Percentiles rank a stretch among this genome's conserved stretches.
Evolutionary conservation across 2,329 filamentous ascomycete species (phyloP).

Genomic region (Fusarium sp.): DNA sequence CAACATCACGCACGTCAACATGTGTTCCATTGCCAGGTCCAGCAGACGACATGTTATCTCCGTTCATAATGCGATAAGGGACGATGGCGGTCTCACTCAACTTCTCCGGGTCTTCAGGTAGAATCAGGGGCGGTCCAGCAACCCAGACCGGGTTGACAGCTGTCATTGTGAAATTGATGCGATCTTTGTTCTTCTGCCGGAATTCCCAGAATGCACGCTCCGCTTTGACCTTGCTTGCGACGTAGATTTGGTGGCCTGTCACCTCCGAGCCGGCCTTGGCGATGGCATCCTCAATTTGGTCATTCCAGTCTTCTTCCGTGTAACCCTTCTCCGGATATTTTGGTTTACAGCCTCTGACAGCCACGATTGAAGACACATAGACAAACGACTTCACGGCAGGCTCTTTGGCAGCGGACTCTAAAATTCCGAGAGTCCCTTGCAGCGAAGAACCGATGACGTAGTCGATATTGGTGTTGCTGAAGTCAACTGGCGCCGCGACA

Average conservation of each 20-base stretch:
- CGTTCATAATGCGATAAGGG: slow-evolving; percentile 16
- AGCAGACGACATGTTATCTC: not conserved
- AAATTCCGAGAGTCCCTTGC: slow-evolving; percentile 1
- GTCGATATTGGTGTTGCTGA: slow-evolving; percentile 6
- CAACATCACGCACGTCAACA: slow-evolving; percentile 19
- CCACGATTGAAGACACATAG: slow-evolving; percentile 8
- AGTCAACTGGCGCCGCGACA: slow-evolving; percentile 6
- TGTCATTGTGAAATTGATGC: slow-evolving; percentile 5
- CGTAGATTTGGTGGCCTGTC: slow-evolving; percentile 15
- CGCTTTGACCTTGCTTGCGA: slow-evolving; percentile 16
- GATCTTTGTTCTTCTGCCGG: not conserved
- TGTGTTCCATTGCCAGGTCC: slow-evolving; percentile 18
- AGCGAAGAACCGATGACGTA: slow-evolving; percentile 12
- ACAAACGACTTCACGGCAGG: not conserved
- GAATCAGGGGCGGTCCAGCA: not conserved
- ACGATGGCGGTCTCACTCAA: slow-evolving; percentile 19
- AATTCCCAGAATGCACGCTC: slow-evolving; percentile 23
- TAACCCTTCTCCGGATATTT: not conserved
- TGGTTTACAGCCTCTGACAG: not conserved
- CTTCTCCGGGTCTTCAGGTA: slow-evolving; percentile 9
- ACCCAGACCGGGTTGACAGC: slow-evolving; percentile 20
- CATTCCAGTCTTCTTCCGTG: slow-evolving; percentile 19
- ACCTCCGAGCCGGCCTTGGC: not conserved
- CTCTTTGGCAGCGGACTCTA: slow-evolving; percentile 2
- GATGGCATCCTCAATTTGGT: slow-evolving; percentile 7